Base-by-base conservation (phyloP, 495 filamentous ascomycete species). In the Pseudevernia furfuracea region DNA sequence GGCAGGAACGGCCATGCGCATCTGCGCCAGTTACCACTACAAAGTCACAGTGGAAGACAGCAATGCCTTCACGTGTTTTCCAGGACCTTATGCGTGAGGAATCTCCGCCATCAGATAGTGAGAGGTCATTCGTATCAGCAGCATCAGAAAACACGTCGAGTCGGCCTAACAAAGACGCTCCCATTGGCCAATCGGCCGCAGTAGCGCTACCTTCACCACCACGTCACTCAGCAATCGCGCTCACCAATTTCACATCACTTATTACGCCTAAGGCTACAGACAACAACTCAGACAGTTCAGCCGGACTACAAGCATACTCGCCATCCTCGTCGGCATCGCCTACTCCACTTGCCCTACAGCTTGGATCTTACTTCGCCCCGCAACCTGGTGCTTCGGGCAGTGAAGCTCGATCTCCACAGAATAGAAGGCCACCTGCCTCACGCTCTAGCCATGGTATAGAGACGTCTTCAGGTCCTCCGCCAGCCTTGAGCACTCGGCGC, bases 381-480 rank as follows among this genome's bases (percentile, higher is more conserved):
- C 73, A 76, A 58, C 66, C 69, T 21, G 59, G 67, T 44, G 63
- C 69, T 38, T 69, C 73, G 21, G 71, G 66, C 60, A 64, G 58
- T 38, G 74, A 77, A 32, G 55, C 73, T 37, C 70, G 72, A 43
- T 75, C 72, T 49, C 71, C 75, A 11, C 59, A 73, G 23, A 66
- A 55, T 41, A 70, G 70, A 67, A 59, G 72, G 62, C 68, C 76
- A 30, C 78, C 78, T 34, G 76, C 77, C 25, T 79, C 77, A 37
- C 72, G 75, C 58, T 75, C 73, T 58, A 76, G 75, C 43, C 69
- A 78, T 72, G 74, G 76, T 21, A 74, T 79, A 70, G 75, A 77
- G 67, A 79, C 72, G 32, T 70, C 71, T 48, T 68, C 67, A 37
- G 78, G 79, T 23, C 79, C 79, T 28, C 79, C 79, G 25, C 78